Base-by-base conservation (phyloP, 352 stramenopile species). In the Pythium dissimile region DNA sequence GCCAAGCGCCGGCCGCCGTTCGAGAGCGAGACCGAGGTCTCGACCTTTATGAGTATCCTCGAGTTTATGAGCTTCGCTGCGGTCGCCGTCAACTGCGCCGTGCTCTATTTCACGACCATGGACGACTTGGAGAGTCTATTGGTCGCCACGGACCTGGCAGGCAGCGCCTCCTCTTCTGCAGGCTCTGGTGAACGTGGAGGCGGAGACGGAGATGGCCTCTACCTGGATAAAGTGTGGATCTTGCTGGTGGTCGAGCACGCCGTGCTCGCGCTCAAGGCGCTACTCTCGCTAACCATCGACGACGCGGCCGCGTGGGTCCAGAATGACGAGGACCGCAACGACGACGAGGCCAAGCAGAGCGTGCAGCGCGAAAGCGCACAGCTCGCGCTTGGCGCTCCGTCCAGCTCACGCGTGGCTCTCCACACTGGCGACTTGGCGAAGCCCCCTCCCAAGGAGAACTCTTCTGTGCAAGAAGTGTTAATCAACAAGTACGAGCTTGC, bases 41-140 rank as follows among this genome's bases (percentile, higher is more conserved):
- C 86, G 20, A 94, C 91, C 11, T 98, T 97, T 72, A 93, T 93
- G 70, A 84, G 66, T 51, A 87, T 97, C 48, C 69, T 98, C 27
- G 76, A 94, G 64, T 84, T 88, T 42, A 96, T 98, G 67, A 94
- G 90, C 59, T 98, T 96, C 50, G 82, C 82, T 10, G 82, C 82
- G 18, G 76, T 92, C 10, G 72, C 77, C 2, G 79, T 92, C 61
- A 92, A 92, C 45, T 89, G 79, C 41, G 75, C 70, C 8, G 74
- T 92, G 39, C 70, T 92, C 23, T 89, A 85, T 64, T 86, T 89
- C 66, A 89, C 75, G 6, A 80, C 71, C 2, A 68, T 70, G n/a
- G 53, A 69, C 10, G 75, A 89, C 49, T 84, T 89, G 41, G 75
- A 89, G 34, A 86, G 73, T 48, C 34, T 87, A 32, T 55, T 89